Percentiles rank a stretch among this genome's conserved stretches.
These are phyloP conservation scores for Elsinoe perseae DNA, from an alignment of 2,329 filamentous ascomycete genomes.

Conservation along the genomic window DNA sequence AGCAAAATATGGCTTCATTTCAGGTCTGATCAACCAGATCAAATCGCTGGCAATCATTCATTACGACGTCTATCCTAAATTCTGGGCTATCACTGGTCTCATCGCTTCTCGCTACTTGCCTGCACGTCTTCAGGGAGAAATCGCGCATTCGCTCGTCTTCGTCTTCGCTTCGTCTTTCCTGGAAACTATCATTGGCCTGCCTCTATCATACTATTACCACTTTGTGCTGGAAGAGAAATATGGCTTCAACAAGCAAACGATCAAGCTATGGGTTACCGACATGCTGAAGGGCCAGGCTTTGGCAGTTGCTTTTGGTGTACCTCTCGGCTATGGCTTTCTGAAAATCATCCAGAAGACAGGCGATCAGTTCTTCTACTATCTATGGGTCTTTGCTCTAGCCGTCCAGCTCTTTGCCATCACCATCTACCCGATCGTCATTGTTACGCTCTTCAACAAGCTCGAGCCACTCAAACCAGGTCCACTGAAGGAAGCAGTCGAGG, in stretches of 20 bases:
- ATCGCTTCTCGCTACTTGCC: constrained; percentile 69
- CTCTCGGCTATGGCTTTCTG: constrained; percentile 85
- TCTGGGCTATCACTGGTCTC: constrained; percentile 76
- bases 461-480: constrained; percentile 80
- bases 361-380: constrained; percentile 92
- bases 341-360: constrained; percentile 92
- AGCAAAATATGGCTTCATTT: constrained; percentile 77
- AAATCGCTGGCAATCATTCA: constrained; percentile 87
- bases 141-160: constrained; percentile 87
- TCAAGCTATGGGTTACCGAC: constrained; percentile 79
- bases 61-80: constrained; percentile 79
- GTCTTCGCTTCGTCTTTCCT: constrained; percentile 79
- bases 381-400: constrained; percentile 85
- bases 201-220: constrained; percentile 80
- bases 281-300: constrained; percentile 86
- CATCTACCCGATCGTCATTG: constrained; percentile 87
- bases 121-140: constrained; percentile 76
- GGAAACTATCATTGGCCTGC: constrained; percentile 70
- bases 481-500: constrained; percentile 82
- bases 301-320: constrained; percentile 69
- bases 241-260: constrained; percentile 97
- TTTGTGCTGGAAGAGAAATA: constrained; percentile 96
- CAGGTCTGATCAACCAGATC: constrained; percentile 72
- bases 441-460: constrained; percentile 96
- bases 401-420: constrained; percentile 94